These are phyloP conservation scores for Lenzites betulinus DNA, from an alignment of 768 basidiomycete genomes.

Conservation along the genomic window DNA sequence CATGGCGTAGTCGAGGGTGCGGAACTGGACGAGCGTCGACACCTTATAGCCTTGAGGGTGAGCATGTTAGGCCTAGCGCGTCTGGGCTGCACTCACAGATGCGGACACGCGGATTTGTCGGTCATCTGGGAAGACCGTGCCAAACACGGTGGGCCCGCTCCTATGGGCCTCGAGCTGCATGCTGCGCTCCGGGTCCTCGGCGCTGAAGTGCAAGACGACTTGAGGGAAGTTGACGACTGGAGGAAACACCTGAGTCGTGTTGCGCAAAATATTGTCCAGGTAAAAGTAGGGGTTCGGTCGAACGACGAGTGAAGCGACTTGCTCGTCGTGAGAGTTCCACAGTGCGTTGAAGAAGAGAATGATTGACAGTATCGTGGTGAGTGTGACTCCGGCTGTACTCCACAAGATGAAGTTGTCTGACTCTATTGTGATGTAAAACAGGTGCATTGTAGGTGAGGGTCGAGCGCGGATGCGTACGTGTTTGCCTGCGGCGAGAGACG, in stretches of 20 bases:
- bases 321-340: background rate
- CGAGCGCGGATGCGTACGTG: too few species aligned
- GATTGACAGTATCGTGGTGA: background rate
- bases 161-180: constrained; percentile 8
- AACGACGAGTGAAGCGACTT: too few species aligned
- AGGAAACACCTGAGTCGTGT: background rate
- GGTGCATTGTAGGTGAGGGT: background rate
- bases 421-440: background rate
- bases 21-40: constrained; percentile 19
- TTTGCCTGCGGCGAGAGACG: too few species aligned
- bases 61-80: too few species aligned
- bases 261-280: constrained; percentile 7
- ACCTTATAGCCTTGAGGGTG: background rate
- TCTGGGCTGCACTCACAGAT: background rate
- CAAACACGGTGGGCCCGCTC: constrained; percentile 1
- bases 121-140: constrained; percentile 20
- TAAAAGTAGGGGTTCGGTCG: constrained; percentile 19
- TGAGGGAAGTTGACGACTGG: constrained; percentile 20
- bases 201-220: constrained; percentile 11
- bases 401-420: background rate
- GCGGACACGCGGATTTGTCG: constrained; percentile 9
- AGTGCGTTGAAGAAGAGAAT: background rate
- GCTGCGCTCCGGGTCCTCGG: constrained; percentile 3
- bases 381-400: background rate
- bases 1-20: constrained; percentile 23